Evolutionary conservation across 2,329 filamentous ascomycete species (phyloP).

Genomic region (Rutstroemia sp.): DNA sequence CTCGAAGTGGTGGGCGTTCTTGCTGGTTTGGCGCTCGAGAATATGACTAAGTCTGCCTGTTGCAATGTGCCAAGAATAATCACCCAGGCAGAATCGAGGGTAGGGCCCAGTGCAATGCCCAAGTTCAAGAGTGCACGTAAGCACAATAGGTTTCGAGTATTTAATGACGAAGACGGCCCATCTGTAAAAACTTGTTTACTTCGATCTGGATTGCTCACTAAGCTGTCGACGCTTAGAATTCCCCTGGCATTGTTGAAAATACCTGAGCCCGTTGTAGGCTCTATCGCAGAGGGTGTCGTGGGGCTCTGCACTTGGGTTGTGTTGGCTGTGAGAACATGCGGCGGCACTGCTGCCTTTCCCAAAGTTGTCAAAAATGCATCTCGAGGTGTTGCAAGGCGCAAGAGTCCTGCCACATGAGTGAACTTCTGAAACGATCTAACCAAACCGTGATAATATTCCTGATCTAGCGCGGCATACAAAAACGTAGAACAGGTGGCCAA

Average conservation of each 20-base stretch:
- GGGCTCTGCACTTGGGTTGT: constrained; percentile 42
- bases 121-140: constrained; percentile 87
- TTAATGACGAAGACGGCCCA: constrained; percentile 48
- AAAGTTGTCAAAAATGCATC: constrained; percentile 94
- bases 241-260: constrained; percentile 65
- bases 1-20: constrained; percentile 43
- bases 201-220: constrained; percentile 56
- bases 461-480: constrained; percentile 82
- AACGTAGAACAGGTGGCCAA: constrained; percentile 94
- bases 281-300: constrained; percentile 41
- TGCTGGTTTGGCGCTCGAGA: constrained; percentile 43
- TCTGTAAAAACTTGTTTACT: constrained; percentile 55
- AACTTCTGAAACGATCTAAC: constrained; percentile 93
- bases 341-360: constrained; percentile 85
- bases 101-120: constrained; percentile 88
- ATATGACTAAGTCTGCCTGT: constrained; percentile 83
- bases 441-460: constrained; percentile 86
- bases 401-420: constrained; percentile 84
- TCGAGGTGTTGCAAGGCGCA: constrained; percentile 76
- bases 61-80: constrained; percentile 90
- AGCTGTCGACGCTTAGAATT: constrained; percentile 64
- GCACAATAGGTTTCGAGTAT: constrained; percentile 84
- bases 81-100: constrained; percentile 75
- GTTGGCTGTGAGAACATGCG: constrained; percentile 61
- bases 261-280: constrained; percentile 29